These are phyloP conservation scores for Tulasnella sp. DNA, from an alignment of 768 basidiomycete genomes.

Conservation along the genomic window DNA sequence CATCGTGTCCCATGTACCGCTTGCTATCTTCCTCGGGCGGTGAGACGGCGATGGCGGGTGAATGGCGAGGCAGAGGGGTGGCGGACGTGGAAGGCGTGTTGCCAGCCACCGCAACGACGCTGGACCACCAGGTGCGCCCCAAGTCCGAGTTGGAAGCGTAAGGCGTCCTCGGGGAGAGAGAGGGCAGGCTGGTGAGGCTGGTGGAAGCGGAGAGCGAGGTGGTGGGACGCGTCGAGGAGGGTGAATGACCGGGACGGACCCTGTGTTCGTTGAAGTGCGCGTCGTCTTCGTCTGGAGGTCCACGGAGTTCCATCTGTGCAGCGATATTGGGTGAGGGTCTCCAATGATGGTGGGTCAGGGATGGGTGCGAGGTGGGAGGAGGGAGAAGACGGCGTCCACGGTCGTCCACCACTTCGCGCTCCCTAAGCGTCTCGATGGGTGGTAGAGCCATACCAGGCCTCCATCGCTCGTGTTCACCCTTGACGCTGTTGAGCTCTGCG, in stretches of 20 bases:
- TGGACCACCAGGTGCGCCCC: not conserved
- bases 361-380: not conserved
- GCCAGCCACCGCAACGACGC: not conserved
- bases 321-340: not conserved
- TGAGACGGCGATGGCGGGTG: not conserved
- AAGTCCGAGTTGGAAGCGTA: not conserved
- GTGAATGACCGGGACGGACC: not conserved
- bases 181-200: not conserved
- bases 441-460: not conserved
- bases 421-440: not conserved
- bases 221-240: not conserved
- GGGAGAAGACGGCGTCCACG: not conserved
- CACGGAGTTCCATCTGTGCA: not conserved
- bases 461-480: not conserved
- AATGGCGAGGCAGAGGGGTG: not conserved
- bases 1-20: not conserved
- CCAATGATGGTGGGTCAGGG: not conserved
- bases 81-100: not conserved
- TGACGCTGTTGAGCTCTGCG: not conserved
- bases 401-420: no score
- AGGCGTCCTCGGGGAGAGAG: not conserved
- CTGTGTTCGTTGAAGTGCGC: not conserved
- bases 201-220: not conserved
- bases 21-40: not conserved
- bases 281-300: not conserved